Conservation (phyloP, 75 land plant genomes). For the Cupressus sempervirens region DNA sequence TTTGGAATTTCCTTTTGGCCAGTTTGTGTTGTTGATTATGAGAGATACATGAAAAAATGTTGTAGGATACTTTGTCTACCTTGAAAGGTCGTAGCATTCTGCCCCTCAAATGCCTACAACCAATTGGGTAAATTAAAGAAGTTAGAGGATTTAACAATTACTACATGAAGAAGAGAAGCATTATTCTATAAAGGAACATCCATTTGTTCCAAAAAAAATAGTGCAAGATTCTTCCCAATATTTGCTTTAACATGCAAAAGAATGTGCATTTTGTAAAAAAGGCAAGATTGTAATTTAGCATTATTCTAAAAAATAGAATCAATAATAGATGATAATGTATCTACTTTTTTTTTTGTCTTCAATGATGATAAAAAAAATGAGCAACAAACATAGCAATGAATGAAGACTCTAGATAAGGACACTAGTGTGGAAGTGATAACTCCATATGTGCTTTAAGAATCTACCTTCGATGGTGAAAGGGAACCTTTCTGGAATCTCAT, state of each 20-base stretch:
- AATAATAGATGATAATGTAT: not conserved
- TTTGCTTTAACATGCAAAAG: not conserved
- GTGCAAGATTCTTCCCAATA: not conserved
- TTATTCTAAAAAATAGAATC: not conserved
- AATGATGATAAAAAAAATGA: constrained; percentile 5
- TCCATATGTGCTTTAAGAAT: constrained; percentile 44
- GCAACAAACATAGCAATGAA: constrained; percentile 8
- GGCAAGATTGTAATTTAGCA: not conserved
- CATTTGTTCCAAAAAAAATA: not conserved
- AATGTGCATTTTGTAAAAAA: not conserved
- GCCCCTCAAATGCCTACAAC: constrained; percentile 60
- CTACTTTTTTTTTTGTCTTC: not conserved
- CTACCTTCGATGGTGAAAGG: constrained; percentile 29
- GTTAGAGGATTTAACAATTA: constrained; percentile 67
- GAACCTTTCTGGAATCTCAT: constrained; percentile 59
- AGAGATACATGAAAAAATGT: constrained; percentile 1
- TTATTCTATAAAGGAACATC: constrained; percentile 20
- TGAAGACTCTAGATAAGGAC: constrained; percentile 16
- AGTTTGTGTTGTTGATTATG: not conserved
- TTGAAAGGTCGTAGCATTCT: constrained; percentile 73
- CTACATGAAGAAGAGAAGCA: constrained; percentile 73
- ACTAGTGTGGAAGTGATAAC: constrained; percentile 50
- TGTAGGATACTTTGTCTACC: constrained; percentile 79
- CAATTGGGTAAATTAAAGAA: constrained; percentile 79
- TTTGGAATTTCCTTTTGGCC: not conserved